A percentile compares a stretch with the other conserved stretches of the same genome.
phyloP scores from a whole-genome alignment of 2,329 filamentous ascomycete species.

The Penicillium glabrum region DNA sequence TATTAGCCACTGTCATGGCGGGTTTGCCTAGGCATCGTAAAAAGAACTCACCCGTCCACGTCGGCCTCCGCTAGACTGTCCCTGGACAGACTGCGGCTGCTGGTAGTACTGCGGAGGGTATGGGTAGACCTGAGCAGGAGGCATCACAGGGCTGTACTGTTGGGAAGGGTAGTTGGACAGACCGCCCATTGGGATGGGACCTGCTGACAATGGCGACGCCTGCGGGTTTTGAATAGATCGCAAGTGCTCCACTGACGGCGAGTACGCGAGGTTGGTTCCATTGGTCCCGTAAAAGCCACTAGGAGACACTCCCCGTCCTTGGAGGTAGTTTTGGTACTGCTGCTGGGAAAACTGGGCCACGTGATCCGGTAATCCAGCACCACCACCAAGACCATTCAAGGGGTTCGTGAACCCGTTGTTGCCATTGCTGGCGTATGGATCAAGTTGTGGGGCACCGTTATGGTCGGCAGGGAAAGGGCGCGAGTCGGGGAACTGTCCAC shows the following conservation, averaged over 20 bases:
- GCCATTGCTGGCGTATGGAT: conserved; percentile 39
- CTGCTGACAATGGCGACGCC: conserved; percentile 36
- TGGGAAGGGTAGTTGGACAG: conserved; percentile 47
- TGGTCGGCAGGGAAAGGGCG: conserved; percentile 40
- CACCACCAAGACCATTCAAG: conserved; percentile 28
- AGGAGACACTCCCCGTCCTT: conserved; percentile 44
- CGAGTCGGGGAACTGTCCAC: conserved; percentile 41
- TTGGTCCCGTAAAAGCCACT: conserved; percentile 45
- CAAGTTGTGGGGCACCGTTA: conserved; percentile 34
- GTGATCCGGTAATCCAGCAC: conserved; percentile 39
- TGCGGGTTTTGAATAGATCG: conserved; percentile 41
- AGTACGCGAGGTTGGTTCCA: conserved; percentile 4
- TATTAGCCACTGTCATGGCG: neutral
- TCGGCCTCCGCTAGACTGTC: conserved; percentile 49
- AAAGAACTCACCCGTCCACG: conserved; percentile 53
- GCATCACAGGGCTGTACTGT: conserved; percentile 48
- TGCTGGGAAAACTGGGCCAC: conserved; percentile 48
- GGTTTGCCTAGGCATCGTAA: conserved; percentile 5
- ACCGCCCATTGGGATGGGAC: conserved; percentile 46
- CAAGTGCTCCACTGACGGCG: conserved; percentile 42
- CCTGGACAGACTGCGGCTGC: conserved; percentile 44
- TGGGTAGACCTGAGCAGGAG: conserved; percentile 49
- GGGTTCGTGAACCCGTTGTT: conserved; percentile 30
- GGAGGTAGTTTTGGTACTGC: conserved; percentile 59
- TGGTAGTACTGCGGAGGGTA: conserved; percentile 54